Base-by-base conservation (phyloP, 305 asterid species). In the Solanum hybrid region DNA sequence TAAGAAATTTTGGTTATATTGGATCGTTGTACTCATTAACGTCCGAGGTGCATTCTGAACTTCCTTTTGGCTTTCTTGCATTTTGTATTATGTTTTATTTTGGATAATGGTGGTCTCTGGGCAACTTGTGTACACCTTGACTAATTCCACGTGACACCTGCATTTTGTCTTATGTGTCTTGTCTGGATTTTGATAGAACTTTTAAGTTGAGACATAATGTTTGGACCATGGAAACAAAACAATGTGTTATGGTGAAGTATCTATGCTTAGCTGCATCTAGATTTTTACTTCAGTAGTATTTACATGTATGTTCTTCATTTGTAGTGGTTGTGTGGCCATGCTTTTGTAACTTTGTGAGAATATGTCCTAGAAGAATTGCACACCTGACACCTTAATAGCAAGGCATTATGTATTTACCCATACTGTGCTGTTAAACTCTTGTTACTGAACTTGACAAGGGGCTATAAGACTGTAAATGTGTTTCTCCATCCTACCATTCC, bases 1-100 rank as follows among this genome's bases (percentile, higher is more conserved):
- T 81, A 26, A 81, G 86, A 85, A 85, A 19, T 84, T 84, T n/a
- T 82, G 29, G 73, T 84, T 84, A 84, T 84, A 85, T 31, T 56
- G 45, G 76, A 60, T 85, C 6, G 42, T 32, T 32, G 11, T 85
- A 56, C 6, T 56, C 76, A 31, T 32, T 85, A 56, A 85, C 17
- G 4, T 11, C 10, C 26, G 4, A 85, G 76, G 45, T 56, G 76
- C 73, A 85, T 32, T 56, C 76, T 56, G 32, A 85, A 56, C 87
- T 84, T 84, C n/a, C 36, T 45, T 32, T 29, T 51, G 2, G 29
- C 36, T 29, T 51, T 84, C 87, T 29, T 51, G 31, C 45, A 85
- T 19, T 84, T 32, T 22, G 31, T 32, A 14, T 42, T 11, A 79
- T 79, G 13, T 12, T 13, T 24, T 40, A 15, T 38, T 27, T 81